phyloP scores from a whole-genome alignment of 345 rosid species.

The Acer saccharum region DNA sequence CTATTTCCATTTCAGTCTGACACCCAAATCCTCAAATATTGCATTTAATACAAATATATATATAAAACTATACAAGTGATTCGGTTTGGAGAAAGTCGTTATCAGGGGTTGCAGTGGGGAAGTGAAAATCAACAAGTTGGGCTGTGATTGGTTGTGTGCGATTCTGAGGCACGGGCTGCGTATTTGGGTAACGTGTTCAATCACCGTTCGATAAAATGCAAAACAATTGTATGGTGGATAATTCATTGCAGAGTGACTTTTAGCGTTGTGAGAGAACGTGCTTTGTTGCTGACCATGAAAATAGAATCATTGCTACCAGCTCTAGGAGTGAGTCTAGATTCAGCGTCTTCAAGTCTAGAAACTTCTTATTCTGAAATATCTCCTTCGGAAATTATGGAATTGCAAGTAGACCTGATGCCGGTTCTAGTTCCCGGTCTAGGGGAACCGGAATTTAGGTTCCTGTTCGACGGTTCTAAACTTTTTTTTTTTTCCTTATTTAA shows the following conservation, averaged over 20 bases:
- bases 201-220: conserved; percentile 33
- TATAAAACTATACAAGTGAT: neutral
- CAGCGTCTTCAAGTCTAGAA: too few species aligned
- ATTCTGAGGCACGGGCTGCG: conserved; percentile 11
- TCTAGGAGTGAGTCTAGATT: too few species aligned
- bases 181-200: conserved; percentile 39
- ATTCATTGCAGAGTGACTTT: neutral
- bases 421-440: too few species aligned
- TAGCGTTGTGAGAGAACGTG: neutral
- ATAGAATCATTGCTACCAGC: neutral
- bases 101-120: conserved; percentile 22
- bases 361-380: too few species aligned
- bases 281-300: neutral
- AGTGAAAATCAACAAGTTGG: conserved; percentile 39
- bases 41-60: neutral
- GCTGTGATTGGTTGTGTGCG: conserved; percentile 42
- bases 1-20: conserved; percentile 41
- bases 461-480: too few species aligned
- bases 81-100: conserved; percentile 7
- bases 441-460: too few species aligned
- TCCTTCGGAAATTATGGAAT: too few species aligned
- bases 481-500: too few species aligned
- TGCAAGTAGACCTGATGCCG: too few species aligned
- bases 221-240: neutral
- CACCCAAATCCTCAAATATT: neutral